Evolutionary conservation across 805 yeast species (phyloP).

Genomic region (Torulaspora indica): DNA sequence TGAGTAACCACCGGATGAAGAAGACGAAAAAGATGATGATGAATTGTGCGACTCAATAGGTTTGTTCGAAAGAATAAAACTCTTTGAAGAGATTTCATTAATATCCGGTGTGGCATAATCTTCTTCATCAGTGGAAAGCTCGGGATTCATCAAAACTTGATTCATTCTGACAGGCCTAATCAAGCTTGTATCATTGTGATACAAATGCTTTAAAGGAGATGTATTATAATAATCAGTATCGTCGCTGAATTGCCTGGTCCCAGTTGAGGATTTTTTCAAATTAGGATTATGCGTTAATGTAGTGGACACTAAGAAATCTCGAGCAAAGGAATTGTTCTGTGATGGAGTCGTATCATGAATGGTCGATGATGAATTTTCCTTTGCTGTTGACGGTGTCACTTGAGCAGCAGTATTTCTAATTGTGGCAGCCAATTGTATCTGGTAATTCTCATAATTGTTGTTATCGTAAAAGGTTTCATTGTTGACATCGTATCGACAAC

Average conservation of each 20-base stretch:
- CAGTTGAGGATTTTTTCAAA: neutral
- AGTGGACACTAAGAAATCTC: slow-evolving; percentile 21
- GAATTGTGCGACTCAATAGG: slow-evolving; percentile 4
- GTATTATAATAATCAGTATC: slow-evolving; percentile 35
- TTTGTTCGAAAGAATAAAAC: slow-evolving; percentile 1
- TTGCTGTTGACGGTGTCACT: neutral
- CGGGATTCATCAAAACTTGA: slow-evolving; percentile 16
- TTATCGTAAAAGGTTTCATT: slow-evolving; percentile 36
- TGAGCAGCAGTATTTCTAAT: slow-evolving; percentile 5
- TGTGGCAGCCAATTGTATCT: slow-evolving; percentile 19
- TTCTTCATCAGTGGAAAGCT: slow-evolving; percentile 10
- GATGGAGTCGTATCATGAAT: neutral
- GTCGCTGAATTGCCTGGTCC: slow-evolving; percentile 32
- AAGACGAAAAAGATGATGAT: slow-evolving; percentile 10
- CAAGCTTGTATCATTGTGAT: slow-evolving; percentile 27
- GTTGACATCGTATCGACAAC: slow-evolving; percentile 35
- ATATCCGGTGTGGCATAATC: slow-evolving; percentile 1
- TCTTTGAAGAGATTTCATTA: neutral
- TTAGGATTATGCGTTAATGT: slow-evolving; percentile 21
- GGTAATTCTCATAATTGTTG: slow-evolving; percentile 35
- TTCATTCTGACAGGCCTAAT: slow-evolving; percentile 25
- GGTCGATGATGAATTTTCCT: neutral
- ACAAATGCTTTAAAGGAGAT: slow-evolving; percentile 35
- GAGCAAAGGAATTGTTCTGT: slow-evolving; percentile 8
- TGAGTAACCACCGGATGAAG: slow-evolving; percentile 20